phyloP scores from a whole-genome alignment of 805 yeast species.

The Starmera amethionina region DNA sequence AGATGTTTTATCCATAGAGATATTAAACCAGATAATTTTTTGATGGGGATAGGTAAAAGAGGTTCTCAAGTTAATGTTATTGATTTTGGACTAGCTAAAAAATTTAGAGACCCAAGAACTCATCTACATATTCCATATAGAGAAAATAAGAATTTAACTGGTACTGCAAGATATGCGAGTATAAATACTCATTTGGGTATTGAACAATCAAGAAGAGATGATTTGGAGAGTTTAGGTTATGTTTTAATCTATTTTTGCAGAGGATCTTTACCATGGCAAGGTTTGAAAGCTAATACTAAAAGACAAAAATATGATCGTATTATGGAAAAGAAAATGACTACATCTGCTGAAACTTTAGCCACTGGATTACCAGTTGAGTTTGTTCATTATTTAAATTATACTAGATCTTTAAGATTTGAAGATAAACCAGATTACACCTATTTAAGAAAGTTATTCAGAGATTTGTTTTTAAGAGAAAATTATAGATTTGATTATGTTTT shows the following conservation, averaged over 20 bases:
- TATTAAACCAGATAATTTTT: slow-evolving; percentile 88
- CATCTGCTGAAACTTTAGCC: slow-evolving; percentile 77
- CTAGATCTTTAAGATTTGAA: slow-evolving; percentile 85
- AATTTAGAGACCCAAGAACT: slow-evolving; percentile 88
- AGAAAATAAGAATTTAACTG: slow-evolving; percentile 92
- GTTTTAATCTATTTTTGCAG: slow-evolving; percentile 90
- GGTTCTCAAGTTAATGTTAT: slow-evolving; percentile 97
- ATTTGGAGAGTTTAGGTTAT: slow-evolving; percentile 88
- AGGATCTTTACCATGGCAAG: slow-evolving; percentile 98
- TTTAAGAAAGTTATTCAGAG: slow-evolving; percentile 82
- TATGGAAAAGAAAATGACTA: slow-evolving; percentile 89
- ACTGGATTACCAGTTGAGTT: slow-evolving; percentile 90
- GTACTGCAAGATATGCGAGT: slow-evolving; percentile 94
- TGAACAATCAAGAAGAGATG: slow-evolving; percentile 95
- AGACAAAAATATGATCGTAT: slow-evolving; percentile 95
- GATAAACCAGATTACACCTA: slow-evolving; percentile 93
- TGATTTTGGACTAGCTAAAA: slow-evolving; percentile 92
- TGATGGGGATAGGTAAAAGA: slow-evolving; percentile 82
- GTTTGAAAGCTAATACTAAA: slow-evolving; percentile 91
- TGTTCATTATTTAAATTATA: slow-evolving; percentile 74
- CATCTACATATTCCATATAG: slow-evolving; percentile 93
- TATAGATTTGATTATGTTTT: slow-evolving; percentile 89
- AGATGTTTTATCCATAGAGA: slow-evolving; percentile 94
- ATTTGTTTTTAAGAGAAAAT: slow-evolving; percentile 77
- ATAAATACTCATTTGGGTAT: slow-evolving; percentile 95